Conservation (phyloP, 2,329 filamentous ascomycete species). For the Trichophyton benhamiae region DNA sequence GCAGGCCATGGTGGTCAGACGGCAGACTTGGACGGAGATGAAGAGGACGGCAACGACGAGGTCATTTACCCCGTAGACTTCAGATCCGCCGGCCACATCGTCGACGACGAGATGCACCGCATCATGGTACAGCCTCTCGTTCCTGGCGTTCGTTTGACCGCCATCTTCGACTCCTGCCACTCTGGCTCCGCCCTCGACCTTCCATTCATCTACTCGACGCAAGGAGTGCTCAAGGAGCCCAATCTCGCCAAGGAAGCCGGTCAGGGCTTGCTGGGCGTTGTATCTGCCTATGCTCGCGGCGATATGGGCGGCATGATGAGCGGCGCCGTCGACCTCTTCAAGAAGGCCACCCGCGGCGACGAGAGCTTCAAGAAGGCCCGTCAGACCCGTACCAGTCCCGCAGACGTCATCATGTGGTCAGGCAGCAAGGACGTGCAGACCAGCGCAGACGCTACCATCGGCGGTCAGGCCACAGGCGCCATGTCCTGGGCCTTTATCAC, state of each 20-base stretch:
- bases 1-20: slow-evolving; percentile 64
- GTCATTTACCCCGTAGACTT: slow-evolving; percentile 70
- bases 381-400: slow-evolving; percentile 81
- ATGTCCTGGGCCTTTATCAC: slow-evolving; percentile 98
- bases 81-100: slow-evolving; percentile 55
- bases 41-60: slow-evolving; percentile 66
- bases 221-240: slow-evolving; percentile 56
- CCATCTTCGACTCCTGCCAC: slow-evolving; percentile 58
- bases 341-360: slow-evolving; percentile 71
- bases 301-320: slow-evolving; percentile 71
- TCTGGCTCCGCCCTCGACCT: slow-evolving; percentile 55
- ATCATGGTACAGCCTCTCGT: slow-evolving; percentile 65
- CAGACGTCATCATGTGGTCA: slow-evolving; percentile 96
- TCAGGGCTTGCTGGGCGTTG: slow-evolving; percentile 51
- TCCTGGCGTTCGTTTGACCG: slow-evolving; percentile 65
- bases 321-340: slow-evolving; percentile 71
- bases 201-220: slow-evolving; percentile 55
- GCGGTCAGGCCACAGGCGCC: slow-evolving; percentile 79
- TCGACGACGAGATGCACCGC: slow-evolving; percentile 67
- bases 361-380: slow-evolving; percentile 67
- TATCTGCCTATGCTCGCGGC: slow-evolving; percentile 68
- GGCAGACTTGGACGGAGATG: slow-evolving; percentile 59
- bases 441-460: slow-evolving; percentile 82
- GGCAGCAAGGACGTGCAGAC: slow-evolving; percentile 94
- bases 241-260: slow-evolving; percentile 57